Evolutionary conservation across 108 stramenopile species (phyloP).

Genomic region (Aurantiochytrium sp.): DNA sequence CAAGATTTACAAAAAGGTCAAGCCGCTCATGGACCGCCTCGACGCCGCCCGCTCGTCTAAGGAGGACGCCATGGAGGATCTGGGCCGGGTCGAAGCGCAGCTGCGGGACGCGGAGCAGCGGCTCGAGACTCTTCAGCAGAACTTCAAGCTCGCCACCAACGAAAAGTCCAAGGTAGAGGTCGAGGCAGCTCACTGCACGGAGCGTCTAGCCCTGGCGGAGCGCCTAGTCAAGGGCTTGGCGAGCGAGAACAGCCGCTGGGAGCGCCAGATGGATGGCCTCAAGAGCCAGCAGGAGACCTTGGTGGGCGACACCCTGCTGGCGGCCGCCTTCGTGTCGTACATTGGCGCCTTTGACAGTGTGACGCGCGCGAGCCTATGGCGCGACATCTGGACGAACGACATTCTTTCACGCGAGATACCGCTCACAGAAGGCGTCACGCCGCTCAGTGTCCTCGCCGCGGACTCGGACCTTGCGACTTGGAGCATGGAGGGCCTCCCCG

Average conservation of each 20-base stretch:
- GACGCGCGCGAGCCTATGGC: slow-evolving; percentile 44
- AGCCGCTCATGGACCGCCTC: slow-evolving; percentile 49
- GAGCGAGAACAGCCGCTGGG: slow-evolving; percentile 58
- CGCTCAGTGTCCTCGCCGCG: slow-evolving; percentile 44
- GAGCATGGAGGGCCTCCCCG: slow-evolving; percentile 61
- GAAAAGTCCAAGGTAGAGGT: slow-evolving; percentile 51
- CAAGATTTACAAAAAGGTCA: slow-evolving; percentile 48
- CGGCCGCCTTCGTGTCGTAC: slow-evolving; percentile 58
- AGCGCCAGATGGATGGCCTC: slow-evolving; percentile 42
- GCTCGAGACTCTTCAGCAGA: slow-evolving; percentile 55
- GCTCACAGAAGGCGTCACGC: slow-evolving; percentile 41
- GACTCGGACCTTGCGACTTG: slow-evolving; percentile 58
- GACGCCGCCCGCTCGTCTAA: slow-evolving; percentile 38
- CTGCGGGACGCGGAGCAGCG: slow-evolving; percentile 35
- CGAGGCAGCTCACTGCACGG: slow-evolving; percentile 46
- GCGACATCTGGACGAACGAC: slow-evolving; percentile 36
- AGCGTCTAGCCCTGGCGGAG: slow-evolving; percentile 54
- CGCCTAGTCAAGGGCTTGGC: slow-evolving; percentile 55
- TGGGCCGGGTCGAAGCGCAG: background rate
- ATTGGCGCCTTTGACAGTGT: slow-evolving; percentile 58
- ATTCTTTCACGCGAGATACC: slow-evolving; percentile 40
- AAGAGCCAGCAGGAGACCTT: slow-evolving; percentile 38
- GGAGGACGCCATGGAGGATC: slow-evolving; percentile 27
- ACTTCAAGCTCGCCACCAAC: slow-evolving; percentile 57
- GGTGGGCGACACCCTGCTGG: slow-evolving; percentile 58